phyloP scores from a whole-genome alignment of 257 asterid species.

The Coffea eugenioides region DNA sequence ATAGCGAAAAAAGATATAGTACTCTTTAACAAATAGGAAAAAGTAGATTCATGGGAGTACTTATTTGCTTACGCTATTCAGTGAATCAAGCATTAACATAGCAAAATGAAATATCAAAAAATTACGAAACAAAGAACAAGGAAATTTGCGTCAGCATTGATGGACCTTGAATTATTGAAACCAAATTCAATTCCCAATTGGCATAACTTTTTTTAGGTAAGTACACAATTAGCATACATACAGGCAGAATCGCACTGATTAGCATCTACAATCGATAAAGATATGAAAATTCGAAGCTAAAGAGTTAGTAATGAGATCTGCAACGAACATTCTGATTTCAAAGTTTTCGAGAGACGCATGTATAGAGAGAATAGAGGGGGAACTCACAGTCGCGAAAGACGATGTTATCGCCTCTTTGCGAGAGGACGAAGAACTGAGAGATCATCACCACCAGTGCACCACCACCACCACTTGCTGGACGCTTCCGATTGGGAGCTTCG shows the following conservation, averaged over 20 bases:
- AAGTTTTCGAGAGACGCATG: background rate
- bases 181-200: background rate
- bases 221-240: background rate
- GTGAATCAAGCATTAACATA: background rate
- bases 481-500: background rate
- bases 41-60: background rate
- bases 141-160: background rate
- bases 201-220: too few relatives aligned
- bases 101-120: background rate
- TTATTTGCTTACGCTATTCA: too few relatives aligned
- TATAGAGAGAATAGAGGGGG: background rate
- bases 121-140: background rate
- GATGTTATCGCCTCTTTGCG: slow-evolving; percentile 98
- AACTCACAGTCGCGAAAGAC: slow-evolving; percentile 88
- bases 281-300: background rate
- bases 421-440: slow-evolving; percentile 96
- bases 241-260: background rate
- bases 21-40: background rate
- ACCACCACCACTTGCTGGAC: too few relatives aligned
- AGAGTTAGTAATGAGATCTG: slow-evolving; percentile 12
- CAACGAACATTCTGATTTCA: background rate
- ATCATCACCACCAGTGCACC: slow-evolving; percentile 41
- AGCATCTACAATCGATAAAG: background rate
- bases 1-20: background rate
- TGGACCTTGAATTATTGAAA: background rate